Conservation (phyloP, 768 basidiomycete species). For the Boletus fagicola region DNA sequence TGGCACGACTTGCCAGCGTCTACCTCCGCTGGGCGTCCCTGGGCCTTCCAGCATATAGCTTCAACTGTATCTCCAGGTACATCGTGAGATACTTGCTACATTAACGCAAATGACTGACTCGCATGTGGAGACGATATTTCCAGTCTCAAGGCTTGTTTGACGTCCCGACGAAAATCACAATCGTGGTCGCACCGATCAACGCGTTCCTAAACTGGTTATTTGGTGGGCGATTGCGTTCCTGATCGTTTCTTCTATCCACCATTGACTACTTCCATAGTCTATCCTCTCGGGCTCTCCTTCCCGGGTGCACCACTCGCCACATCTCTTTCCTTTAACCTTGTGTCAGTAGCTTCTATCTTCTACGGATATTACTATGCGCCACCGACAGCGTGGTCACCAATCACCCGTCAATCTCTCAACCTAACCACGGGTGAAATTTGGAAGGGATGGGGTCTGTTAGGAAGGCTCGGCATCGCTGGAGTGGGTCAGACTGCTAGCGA, state of each 20-base stretch:
- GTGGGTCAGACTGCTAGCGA: slow-evolving; percentile 81
- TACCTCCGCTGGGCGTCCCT: slow-evolving; percentile 77
- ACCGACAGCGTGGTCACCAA: slow-evolving; percentile 70
- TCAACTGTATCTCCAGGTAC: slow-evolving; percentile 54
- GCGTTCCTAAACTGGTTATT: slow-evolving; percentile 78
- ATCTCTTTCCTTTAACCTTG: slow-evolving; percentile 85
- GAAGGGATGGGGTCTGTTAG: slow-evolving; percentile 62
- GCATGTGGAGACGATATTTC: slow-evolving; percentile 43
- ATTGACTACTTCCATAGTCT: slow-evolving; percentile 17
- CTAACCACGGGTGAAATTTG: slow-evolving; percentile 66
- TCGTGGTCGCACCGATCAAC: slow-evolving; percentile 85
- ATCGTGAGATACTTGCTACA: not conserved
- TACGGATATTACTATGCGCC: slow-evolving; percentile 65
- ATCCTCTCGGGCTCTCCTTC: slow-evolving; percentile 77
- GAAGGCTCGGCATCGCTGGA: slow-evolving; percentile 79
- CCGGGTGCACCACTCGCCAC: slow-evolving; percentile 92
- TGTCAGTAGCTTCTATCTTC: slow-evolving; percentile 56
- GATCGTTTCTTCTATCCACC: slow-evolving; percentile 1
- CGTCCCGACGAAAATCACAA: slow-evolving; percentile 80
- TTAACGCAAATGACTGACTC: not conserved
- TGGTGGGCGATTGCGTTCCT: slow-evolving; percentile 43
- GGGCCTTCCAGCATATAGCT: slow-evolving; percentile 74
- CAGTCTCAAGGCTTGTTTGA: slow-evolving; percentile 86
- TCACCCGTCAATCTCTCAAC: slow-evolving; percentile 19
- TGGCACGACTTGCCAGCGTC: slow-evolving; percentile 69